Evolutionary conservation across 148 eudicot genomes (phyloP), one percentile per base, ranked within the genome.

Genomic region (Nyssa sinensis): DNA sequence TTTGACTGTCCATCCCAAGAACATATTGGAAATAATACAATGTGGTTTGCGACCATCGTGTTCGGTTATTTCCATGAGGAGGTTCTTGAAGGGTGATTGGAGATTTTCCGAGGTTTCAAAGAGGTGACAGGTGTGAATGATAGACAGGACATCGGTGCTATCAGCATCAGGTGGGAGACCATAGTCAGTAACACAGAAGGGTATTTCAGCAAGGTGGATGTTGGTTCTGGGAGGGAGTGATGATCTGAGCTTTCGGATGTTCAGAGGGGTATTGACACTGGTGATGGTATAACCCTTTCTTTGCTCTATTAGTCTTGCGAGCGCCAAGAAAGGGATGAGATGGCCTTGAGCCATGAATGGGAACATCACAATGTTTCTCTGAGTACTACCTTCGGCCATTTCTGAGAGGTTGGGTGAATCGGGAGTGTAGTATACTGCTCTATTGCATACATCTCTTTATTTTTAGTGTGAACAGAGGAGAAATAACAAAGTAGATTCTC

Each of bases 261-360:
- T 65, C 53, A 74, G 25, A 3, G 77, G 69, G 41, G 70, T 74
- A 19, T 34, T 49, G 21, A 47, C 62, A 19, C n/a, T 72, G 57
- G 66, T 72, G 66, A 72, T 62, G 19, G 39, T 66, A 16, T n/a
- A 37, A 39, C 47, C 53, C 17, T 35, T 66, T 21, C 53, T 66
- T 37, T 66, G 69, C 69, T 28, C 58, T 14, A 41, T 6, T 27
- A 41, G 21, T 17, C 34, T 64, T 21, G 69, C 62, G n/a, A 74
- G 62, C 10, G 69, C 69, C 44, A 64, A 28, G 69, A 74, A 64
- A 44, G 76, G 70, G 49, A 25, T 74, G n/a, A 74, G 69, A 44
- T 74, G 76, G 23, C 70, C 76, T 30, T 74, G 69, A 47, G 76
- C 47, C 76, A 74, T 74, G 69, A 49, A 74, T 29, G 76, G 76